Percentiles rank a stretch among this genome's conserved stretches.
Evolutionary conservation across 148 eudicot genomes (phyloP).

Genomic region (Pharnaceum exiguum): DNA sequence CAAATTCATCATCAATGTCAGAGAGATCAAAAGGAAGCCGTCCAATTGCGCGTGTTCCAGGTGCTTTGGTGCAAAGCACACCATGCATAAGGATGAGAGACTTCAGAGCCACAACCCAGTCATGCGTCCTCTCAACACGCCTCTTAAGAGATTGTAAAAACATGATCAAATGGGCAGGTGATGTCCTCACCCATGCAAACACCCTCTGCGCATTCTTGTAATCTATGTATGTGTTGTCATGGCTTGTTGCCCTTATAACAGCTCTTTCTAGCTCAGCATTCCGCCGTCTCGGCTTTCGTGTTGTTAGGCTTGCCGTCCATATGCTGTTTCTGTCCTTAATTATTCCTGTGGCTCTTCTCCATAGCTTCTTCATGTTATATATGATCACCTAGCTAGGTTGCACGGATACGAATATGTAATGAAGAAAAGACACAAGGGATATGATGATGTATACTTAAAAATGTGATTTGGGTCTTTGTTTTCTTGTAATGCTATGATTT

Average conservation of each 20-base stretch:
- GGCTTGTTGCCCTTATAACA: slow-evolving; percentile 73
- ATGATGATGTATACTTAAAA: background rate
- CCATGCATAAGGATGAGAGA: slow-evolving; percentile 67
- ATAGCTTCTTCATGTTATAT: slow-evolving; percentile 36
- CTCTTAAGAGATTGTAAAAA: slow-evolving; percentile 42
- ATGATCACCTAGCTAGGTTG: background rate
- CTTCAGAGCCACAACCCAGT: slow-evolving; percentile 69
- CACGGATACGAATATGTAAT: background rate
- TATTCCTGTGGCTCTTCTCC: slow-evolving; percentile 51
- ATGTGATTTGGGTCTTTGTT: background rate
- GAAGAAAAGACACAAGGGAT: background rate
- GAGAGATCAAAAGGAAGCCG: slow-evolving; percentile 78
- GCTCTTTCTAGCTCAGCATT: slow-evolving; percentile 67
- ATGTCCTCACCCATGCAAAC: slow-evolving; percentile 45
- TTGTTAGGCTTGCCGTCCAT: slow-evolving; percentile 23
- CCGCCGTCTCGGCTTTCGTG: slow-evolving; percentile 31
- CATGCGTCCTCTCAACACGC: slow-evolving; percentile 43
- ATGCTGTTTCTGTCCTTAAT: slow-evolving; percentile 70
- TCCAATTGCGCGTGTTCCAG: slow-evolving; percentile 42
- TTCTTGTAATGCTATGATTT: too few species aligned
- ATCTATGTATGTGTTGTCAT: slow-evolving; percentile 46
- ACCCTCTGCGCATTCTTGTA: slow-evolving; percentile 41
- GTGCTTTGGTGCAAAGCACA: slow-evolving; percentile 41
- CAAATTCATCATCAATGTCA: slow-evolving; percentile 45
- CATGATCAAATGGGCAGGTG: slow-evolving; percentile 37